Base-by-base conservation (phyloP, 2,329 filamentous ascomycete species). In the Colletotrichum tabaci region DNA sequence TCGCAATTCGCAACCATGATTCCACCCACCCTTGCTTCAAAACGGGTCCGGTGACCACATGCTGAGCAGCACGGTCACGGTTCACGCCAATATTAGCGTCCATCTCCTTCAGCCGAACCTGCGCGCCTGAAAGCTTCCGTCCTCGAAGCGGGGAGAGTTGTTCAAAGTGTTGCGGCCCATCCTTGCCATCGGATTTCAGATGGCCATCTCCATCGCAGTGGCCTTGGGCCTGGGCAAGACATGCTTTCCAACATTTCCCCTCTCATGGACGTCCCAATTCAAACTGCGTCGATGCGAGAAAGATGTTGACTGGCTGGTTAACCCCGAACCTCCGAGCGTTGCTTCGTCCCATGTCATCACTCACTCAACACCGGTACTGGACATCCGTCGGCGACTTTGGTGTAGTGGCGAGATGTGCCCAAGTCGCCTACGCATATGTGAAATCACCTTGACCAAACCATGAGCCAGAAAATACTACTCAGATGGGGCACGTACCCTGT, bases 321-420 rank as follows among this genome's bases (percentile, higher is more conserved):
- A 26, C 44, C 56, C 68, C 68, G 65, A 68, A 53, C 49, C 52
- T 18, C 68, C 65, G 50, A 44, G 42, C 42, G n/a, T 12, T 40
- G 44, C 35, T 35, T 63, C 68, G 58, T 68, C 58, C 21, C 18
- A 71, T 71, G 68, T 63, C 57, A 46, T 71, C 68, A 71, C 58
- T 16, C 21, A 49, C 44, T 46, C 55, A 55, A 35, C 40, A 35
- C 26, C 42, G 13, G 9, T 47, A 18, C 38, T 61, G 35, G 5
- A n/a, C 12, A 16, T 23, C 26, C n/a, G 15, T 35, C 44, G 18
- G 35, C 38, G 40, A 23, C 21, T 67, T n/a, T 47, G n/a, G 23
- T 15, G 26, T 40, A 16, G 56, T 44, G 40, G 9, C 9, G 23
- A 26, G 12, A 21, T 9, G 15, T 9, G 18, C 21, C 38, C 49